These are phyloP conservation scores for Fusarium sp. DNA, from an alignment of 2,329 filamentous ascomycete species.

Conservation along the genomic window DNA sequence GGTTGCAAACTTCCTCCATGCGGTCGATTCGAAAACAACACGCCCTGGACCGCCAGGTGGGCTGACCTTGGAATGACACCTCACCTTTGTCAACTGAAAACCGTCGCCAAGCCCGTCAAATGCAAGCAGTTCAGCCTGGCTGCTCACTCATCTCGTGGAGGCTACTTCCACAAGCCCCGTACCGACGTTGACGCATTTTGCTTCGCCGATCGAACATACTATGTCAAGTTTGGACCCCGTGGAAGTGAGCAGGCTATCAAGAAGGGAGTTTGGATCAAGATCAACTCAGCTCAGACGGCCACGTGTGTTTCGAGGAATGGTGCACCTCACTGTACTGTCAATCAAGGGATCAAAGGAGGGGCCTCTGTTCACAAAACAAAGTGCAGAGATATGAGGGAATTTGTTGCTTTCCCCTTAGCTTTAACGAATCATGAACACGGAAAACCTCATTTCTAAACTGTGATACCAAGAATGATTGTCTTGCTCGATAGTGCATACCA, in stretches of 20 bases:
- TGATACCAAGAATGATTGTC: too few relatives aligned
- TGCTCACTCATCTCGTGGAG: background rate
- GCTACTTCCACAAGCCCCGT: slow-evolving; percentile 4
- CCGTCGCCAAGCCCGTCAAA: background rate
- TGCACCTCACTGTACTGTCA: slow-evolving; percentile 1
- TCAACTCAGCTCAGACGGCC: slow-evolving; percentile 2
- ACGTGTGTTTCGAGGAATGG: slow-evolving; percentile 7
- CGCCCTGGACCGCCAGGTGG: slow-evolving; percentile 2
- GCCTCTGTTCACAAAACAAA: too few relatives aligned
- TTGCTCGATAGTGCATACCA: too few relatives aligned
- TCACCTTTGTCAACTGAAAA: background rate
- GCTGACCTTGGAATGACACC: background rate
- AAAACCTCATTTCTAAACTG: too few relatives aligned
- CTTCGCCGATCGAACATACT: slow-evolving; percentile 7
- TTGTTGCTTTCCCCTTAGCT: too few relatives aligned
- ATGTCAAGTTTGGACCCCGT: background rate
- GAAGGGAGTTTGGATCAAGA: slow-evolving; percentile 11
- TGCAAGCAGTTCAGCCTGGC: slow-evolving; percentile 5
- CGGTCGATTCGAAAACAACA: slow-evolving; percentile 14
- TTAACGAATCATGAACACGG: too few relatives aligned
- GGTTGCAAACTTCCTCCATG: background rate
- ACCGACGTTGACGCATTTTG: slow-evolving; percentile 7
- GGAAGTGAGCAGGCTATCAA: background rate
- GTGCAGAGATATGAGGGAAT: too few relatives aligned
- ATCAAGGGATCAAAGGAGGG: too few relatives aligned